Percentiles rank a stretch among this genome's conserved stretches.
Evolutionary conservation across 441 rosid genomes (phyloP).

Genomic region (Metrosideros polymorpha): DNA sequence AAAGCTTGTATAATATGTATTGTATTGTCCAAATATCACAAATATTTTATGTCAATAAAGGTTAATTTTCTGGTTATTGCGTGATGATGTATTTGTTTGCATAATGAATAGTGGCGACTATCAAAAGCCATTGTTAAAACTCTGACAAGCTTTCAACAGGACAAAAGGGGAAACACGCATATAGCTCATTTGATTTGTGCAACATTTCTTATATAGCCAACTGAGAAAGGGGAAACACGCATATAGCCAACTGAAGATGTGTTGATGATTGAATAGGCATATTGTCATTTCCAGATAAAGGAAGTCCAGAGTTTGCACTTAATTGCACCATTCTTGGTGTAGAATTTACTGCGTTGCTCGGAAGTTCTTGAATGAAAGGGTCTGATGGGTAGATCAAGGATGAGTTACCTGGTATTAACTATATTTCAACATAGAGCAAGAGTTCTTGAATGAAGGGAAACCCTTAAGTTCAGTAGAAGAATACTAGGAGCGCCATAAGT

Average conservation of each 20-base stretch:
- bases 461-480: too few relatives aligned
- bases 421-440: too few relatives aligned
- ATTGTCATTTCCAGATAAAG: slow-evolving; percentile 15
- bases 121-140: neutral
- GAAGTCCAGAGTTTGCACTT: slow-evolving; percentile 26
- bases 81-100: neutral
- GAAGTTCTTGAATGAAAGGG: too few relatives aligned
- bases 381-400: too few relatives aligned
- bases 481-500: too few relatives aligned
- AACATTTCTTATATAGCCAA: slow-evolving; percentile 16
- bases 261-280: slow-evolving; percentile 16
- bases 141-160: neutral
- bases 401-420: too few relatives aligned
- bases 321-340: slow-evolving; percentile 20
- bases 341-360: slow-evolving; percentile 17
- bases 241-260: slow-evolving; percentile 27
- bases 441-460: too few relatives aligned
- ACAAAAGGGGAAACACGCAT: neutral
- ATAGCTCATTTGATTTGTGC: neutral
- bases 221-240: slow-evolving; percentile 59
- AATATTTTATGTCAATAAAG: neutral
- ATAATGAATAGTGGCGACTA: neutral
- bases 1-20: neutral
- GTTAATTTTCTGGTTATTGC: neutral
- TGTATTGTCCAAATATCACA: neutral